Evolutionary conservation across 257 asterid species (phyloP), one percentile per base, ranked within the genome.

Genomic region (Anisodus tanguticus): DNA sequence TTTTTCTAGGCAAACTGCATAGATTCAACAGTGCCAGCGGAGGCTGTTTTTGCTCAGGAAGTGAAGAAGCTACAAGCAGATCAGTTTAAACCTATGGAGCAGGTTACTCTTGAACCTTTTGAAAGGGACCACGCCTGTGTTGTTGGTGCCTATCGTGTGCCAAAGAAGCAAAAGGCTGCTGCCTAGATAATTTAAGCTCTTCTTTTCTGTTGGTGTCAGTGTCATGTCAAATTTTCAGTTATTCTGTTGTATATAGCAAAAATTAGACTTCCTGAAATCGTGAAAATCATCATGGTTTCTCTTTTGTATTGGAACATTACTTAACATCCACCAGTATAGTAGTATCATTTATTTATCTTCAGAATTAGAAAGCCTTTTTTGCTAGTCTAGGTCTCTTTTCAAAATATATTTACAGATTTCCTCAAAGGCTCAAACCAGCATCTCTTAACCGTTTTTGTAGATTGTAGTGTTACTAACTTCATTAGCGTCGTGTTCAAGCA

Each of bases 71-170:
- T 95, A 74, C 95, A 91, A 82, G 95, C 92, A 0, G 99, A 95
- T 0, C 98, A 95, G 79, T 94, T 95, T 85, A 95, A 94, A 80
- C 99, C 98, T 0, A 87, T 85, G 0, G 99, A 95, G 79, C 98
- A 95, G 89, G 99, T 94, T 1, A 95, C 99, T 1, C 97, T 95
- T 0, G 99, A 95, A 77, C 99, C 99, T 0, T 95, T 95, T 8
- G 99, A 95, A 85, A 86, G 99, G n/a, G 98, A 95, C 88, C 99
- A 95, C 66, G 99, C 99, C 16, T 95, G 98, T 76, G 99, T 95
- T 2, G 97, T 95, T 9, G 99, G 99, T 60, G 89, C 89, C 19
- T 95, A 95, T 80, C 92, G 98, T 35, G 79, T 91, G 39, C 94
- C 97, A 0, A 94, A 92, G 94, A 94, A 94, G 68, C 90, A 85